phyloP scores from a whole-genome alignment of 148 eudicot species.

The Nyssa sinensis region DNA sequence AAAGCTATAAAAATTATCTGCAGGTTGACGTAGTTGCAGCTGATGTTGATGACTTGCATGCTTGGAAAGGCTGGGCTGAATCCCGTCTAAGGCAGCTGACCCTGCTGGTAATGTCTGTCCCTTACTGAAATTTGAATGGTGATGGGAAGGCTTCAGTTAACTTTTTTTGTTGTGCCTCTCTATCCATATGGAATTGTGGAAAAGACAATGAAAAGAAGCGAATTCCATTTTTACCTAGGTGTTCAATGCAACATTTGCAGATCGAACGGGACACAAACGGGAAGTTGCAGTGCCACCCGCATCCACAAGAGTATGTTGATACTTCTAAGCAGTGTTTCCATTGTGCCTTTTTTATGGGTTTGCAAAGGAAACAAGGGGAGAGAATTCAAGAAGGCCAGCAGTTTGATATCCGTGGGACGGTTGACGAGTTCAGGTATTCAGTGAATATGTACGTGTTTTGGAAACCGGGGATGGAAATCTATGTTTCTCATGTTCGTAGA shows the following conservation, averaged over 20 bases:
- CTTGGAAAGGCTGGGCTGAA: conserved; percentile 88
- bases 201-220: background rate
- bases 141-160: background rate
- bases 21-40: conserved; percentile 64
- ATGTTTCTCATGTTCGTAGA: conserved; percentile 60
- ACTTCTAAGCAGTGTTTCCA: conserved; percentile 52
- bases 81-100: conserved; percentile 73
- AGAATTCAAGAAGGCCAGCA: conserved; percentile 59
- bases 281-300: conserved; percentile 73
- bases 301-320: conserved; percentile 55
- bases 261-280: conserved; percentile 71
- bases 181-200: background rate
- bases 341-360: conserved; percentile 71
- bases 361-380: conserved; percentile 70
- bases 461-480: conserved; percentile 73
- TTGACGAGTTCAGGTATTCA: conserved; percentile 56
- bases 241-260: conserved; percentile 36
- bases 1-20: conserved; percentile 68
- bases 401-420: conserved; percentile 67
- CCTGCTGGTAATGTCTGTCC: conserved; percentile 46
- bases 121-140: background rate
- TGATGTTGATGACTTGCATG: conserved; percentile 58
- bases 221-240: background rate
- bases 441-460: conserved; percentile 52
- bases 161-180: background rate